A percentile compares a stretch with the other conserved stretches of the same genome.
Evolutionary conservation across 345 rosid genomes (phyloP).

Genomic region (Mangifera indica): DNA sequence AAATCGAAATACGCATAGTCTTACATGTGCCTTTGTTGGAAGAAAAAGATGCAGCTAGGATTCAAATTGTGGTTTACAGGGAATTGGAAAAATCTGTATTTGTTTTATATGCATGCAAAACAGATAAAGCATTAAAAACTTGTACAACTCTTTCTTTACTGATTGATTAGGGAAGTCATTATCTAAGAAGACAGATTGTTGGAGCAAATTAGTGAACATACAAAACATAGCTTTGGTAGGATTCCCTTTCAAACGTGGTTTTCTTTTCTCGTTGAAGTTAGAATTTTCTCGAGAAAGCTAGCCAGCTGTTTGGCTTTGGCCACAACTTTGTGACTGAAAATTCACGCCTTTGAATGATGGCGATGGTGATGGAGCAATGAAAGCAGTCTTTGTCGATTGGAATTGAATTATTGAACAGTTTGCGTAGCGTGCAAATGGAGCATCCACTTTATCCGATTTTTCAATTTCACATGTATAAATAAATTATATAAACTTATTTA

Average conservation of each 20-base stretch:
- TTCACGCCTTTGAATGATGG: conserved; percentile 20
- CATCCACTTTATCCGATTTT: not conserved
- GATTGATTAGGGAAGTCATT: not conserved
- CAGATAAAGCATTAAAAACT: not conserved
- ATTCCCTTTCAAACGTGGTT: not conserved
- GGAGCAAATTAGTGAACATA: not conserved
- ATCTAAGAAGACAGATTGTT: not conserved
- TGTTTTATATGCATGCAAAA: not conserved
- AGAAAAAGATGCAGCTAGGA: no score
- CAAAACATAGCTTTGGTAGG: not conserved
- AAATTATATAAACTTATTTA: no score
- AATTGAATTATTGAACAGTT: conserved; percentile 11
- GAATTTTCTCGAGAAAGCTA: not conserved
- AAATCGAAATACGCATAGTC: no score
- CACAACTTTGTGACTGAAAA: not conserved
- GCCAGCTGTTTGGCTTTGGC: not conserved
- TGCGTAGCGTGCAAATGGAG: conserved; percentile 13
- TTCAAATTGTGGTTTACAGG: no score
- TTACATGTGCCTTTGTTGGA: no score
- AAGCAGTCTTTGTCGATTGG: conserved; percentile 10
- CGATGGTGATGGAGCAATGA: conserved; percentile 21
- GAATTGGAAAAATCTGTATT: no score
- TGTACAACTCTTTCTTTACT: not conserved
- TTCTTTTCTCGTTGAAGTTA: not conserved
- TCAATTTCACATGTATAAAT: no score